phyloP scores from a whole-genome alignment of 2,329 filamentous ascomycete genomes.

The Xylaria sp. region DNA sequence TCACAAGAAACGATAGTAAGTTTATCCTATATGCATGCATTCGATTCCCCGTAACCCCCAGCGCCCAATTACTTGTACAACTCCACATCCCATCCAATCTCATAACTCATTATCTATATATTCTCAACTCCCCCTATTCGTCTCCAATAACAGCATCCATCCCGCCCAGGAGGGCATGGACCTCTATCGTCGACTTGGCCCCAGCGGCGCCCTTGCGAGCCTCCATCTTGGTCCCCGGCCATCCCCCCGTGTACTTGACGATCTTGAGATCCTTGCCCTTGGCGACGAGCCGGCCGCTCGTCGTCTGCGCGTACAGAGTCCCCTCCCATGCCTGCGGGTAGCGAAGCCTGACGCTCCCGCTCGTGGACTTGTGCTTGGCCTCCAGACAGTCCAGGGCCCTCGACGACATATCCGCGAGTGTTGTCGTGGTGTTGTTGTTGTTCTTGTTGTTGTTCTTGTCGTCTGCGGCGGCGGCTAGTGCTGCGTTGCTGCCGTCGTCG shows the following conservation, averaged over 20 bases:
- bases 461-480: slow-evolving; percentile 2
- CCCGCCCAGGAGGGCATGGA: slow-evolving; percentile 48
- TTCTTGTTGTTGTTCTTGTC: too few species aligned
- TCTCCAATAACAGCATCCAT: slow-evolving; percentile 46
- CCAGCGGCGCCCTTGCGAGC: slow-evolving; percentile 52
- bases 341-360: slow-evolving; percentile 54
- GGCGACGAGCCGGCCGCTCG: slow-evolving; percentile 55
- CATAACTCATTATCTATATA: background rate
- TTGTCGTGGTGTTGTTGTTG: too few species aligned
- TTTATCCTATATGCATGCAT: slow-evolving; percentile 7
- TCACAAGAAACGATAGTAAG: slow-evolving; percentile 9
- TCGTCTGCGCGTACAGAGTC: slow-evolving; percentile 52
- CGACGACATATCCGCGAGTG: background rate
- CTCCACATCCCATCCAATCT: background rate
- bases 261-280: slow-evolving; percentile 57
- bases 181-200: slow-evolving; percentile 48
- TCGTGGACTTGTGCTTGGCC: slow-evolving; percentile 57
- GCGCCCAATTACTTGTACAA: background rate
- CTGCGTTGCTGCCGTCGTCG: slow-evolving; percentile 15
- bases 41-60: too few species aligned
- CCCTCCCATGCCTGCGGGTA: slow-evolving; percentile 65
- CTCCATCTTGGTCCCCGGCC: slow-evolving; percentile 50
- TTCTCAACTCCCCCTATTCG: slow-evolving; percentile 7
- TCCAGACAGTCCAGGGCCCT: slow-evolving; percentile 49
- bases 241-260: slow-evolving; percentile 47